Evolutionary conservation across 2,329 filamentous ascomycete genomes (phyloP), one percentile per base, ranked within the genome.

Genomic region (Colletotrichum lupini): DNA sequence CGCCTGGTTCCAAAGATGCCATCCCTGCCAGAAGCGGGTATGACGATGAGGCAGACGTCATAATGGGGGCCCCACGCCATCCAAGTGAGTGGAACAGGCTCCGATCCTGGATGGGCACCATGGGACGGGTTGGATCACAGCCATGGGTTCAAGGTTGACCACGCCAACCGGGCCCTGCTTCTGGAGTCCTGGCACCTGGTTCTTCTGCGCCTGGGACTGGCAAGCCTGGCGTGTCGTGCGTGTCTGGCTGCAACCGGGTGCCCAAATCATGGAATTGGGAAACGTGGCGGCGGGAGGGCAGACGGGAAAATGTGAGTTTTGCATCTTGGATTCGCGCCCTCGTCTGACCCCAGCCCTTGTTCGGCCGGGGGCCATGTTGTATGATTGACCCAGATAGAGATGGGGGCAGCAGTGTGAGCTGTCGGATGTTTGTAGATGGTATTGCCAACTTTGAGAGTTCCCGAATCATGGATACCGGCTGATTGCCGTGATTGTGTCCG

Each of bases 11-110:
- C 28, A 53, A 26, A 11, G 42, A 46, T 56, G 42, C 5, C 5
- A 73, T 60, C 67, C 70, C 56, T 65, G 67, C 46, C n/a, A 42
- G n/a, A 32, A 22, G 60, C 67, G 70, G 67, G 28, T 55, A 73
- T 73, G 70, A 73, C 66, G 70, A 73, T 49, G 35, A 8, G 26
- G 9, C 46, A 56, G 60, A 73, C 70, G 70, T 73, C 70, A 73
- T 73, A 37, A 61, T 35, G 60, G 70, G 66, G 67, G 67, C 22
- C 67, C 67, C 70, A 49, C 42, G 58, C 70, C 60, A 70, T 64
- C 66, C 70, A 65, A 70, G 56, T 56, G 55, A 73, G 49, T 70
- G 70, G 67, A 53, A 65, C 58, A 37, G 11, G 30, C 70, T 46
- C 49, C 19, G 59, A 62, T 30, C 57, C 57, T 60, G 32, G 32